Conservation (phyloP, 2,329 filamentous ascomycete genomes). For the Trichoderma citrinoviride region DNA sequence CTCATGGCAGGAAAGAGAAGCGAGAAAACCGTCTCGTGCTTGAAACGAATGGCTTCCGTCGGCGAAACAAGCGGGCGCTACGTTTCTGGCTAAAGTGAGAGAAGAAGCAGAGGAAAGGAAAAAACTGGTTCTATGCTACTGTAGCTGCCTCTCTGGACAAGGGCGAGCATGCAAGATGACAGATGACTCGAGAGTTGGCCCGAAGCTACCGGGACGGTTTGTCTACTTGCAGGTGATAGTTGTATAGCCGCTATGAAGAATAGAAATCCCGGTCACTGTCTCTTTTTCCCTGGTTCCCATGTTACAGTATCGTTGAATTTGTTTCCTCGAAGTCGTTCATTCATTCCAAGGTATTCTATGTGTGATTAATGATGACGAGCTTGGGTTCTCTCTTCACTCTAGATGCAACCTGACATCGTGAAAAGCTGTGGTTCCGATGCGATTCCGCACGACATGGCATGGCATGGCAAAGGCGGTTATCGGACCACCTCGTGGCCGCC, state of each 20-base stretch:
- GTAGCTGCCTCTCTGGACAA: constrained; percentile 14
- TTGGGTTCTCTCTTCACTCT: not conserved
- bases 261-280: not conserved
- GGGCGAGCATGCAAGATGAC: constrained; percentile 1
- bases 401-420: constrained; percentile 10
- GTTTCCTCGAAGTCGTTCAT: too few species aligned
- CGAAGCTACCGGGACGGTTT: not conserved
- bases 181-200: not conserved
- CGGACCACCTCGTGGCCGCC: constrained; percentile 9
- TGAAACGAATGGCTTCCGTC: not conserved
- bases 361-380: not conserved
- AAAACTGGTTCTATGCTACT: not conserved
- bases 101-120: not conserved
- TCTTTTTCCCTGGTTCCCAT: not conserved
- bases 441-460: not conserved
- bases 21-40: not conserved
- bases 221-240: not conserved
- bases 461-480: not conserved
- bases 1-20: not conserved
- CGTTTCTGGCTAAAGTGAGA: not conserved
- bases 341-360: not conserved
- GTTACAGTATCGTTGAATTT: too few species aligned
- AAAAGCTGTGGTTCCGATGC: not conserved
- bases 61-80: not conserved
- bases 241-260: not conserved